A percentile compares a stretch with the other conserved stretches of the same genome.
Evolutionary conservation across 2,329 filamentous ascomycete genomes (phyloP).

Genomic region (Aspergillus udagawae): DNA sequence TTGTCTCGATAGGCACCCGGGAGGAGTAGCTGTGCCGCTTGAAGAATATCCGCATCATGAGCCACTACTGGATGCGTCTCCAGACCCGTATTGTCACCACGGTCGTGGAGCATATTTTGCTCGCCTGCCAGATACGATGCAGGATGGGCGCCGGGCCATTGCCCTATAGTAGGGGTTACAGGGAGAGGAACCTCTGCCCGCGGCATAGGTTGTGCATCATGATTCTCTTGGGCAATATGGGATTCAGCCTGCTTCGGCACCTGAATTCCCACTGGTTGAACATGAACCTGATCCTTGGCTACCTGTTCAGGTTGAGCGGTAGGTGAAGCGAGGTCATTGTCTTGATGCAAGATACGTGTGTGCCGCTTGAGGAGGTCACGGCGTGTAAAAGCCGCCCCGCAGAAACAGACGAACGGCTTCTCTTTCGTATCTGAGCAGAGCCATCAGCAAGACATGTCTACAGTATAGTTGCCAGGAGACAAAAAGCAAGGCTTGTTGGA

Average conservation of each 20-base stretch:
- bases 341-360: slow-evolving; percentile 30
- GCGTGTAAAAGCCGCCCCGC: slow-evolving; percentile 33
- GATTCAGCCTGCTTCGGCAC: slow-evolving; percentile 17
- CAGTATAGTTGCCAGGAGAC: background rate
- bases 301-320: slow-evolving; percentile 24
- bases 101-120: slow-evolving; percentile 18
- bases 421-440: slow-evolving; percentile 30
- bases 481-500: background rate
- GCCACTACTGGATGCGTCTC: slow-evolving; percentile 19
- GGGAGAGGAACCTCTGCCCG: slow-evolving; percentile 21
- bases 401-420: slow-evolving; percentile 35
- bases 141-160: slow-evolving; percentile 26
- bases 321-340: slow-evolving; percentile 25
- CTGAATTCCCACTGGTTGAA: slow-evolving; percentile 14
- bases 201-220: slow-evolving; percentile 8
- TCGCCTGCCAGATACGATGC: slow-evolving; percentile 23
- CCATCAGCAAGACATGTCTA: slow-evolving; percentile 7
- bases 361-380: slow-evolving; percentile 34
- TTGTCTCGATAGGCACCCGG: slow-evolving; percentile 26
- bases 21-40: slow-evolving; percentile 32
- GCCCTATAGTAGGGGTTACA: slow-evolving; percentile 18
- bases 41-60: slow-evolving; percentile 37
- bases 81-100: slow-evolving; percentile 10
- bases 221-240: slow-evolving; percentile 6
- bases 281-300: slow-evolving; percentile 15